Base-by-base conservation (phyloP, 257 asterid genomes). In the Nicotiana benthamiana region DNA sequence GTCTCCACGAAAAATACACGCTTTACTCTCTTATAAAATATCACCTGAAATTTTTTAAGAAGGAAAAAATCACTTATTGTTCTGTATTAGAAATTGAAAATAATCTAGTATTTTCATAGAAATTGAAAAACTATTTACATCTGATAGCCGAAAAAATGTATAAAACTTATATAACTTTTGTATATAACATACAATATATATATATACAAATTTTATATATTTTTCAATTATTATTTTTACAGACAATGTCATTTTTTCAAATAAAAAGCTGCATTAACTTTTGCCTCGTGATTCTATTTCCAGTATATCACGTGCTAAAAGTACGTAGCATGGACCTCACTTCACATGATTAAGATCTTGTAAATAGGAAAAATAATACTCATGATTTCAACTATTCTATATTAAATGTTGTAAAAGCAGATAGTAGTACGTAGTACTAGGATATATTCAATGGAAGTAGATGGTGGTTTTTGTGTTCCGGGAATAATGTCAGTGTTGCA, bases 1-100 rank as follows among this genome's bases (percentile, higher is more conserved):
- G 89, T 87, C 30, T 95, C 98, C 13, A 90, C 75, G 82, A 95
- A 95, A 81, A 91, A 92, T 54, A 91, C 98, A 3, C 89, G 85
- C 9, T 84, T 86, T 80, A 95, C 84, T 89, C 97, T 92, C 92
- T 95, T 95, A 88, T 95, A 95, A 82, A 91, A 93, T 8, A 93
- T 83, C 48, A 95, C 98, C 98, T 94, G 90, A n/a, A 26, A 54
- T 7, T 18, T n/a, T 68, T 40, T 77, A 16, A 74, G 22, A 40
- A 17, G 18, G 5, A 77, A 70, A 82, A 5, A 36, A 53, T 51
- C 11, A 77, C 11, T 26, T 51, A 8, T 12, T 17, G 9, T 63
- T 79, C 60, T 62, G 13, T 0, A 22, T 24, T 18, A 60, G 6
- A 60, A 60, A 36, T 70, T 20, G 0, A 51, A 20, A n/a, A 26